Conservation (phyloP, 2,329 filamentous ascomycete genomes). For the Teratosphaeria pseudoeucalypti region DNA sequence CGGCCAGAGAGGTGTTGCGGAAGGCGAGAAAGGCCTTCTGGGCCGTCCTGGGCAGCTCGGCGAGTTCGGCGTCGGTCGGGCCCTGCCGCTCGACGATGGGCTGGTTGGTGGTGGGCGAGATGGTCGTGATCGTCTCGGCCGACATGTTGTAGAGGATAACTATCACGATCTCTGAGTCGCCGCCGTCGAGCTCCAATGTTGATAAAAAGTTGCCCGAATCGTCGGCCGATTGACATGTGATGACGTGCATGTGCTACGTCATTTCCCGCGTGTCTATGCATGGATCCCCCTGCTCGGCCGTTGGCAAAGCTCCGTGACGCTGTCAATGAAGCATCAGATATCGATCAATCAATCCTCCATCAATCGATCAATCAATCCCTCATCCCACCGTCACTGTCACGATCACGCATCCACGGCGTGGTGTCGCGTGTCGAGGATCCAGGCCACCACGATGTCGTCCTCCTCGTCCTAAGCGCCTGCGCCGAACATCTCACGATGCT, state of each 20-base stretch:
- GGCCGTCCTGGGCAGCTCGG: constrained; percentile 60
- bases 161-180: background rate
- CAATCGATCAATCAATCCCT: background rate
- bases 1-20: constrained; percentile 60
- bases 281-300: background rate
- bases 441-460: background rate
- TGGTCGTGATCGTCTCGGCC: constrained; percentile 57
- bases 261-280: background rate
- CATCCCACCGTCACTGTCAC: too few relatives aligned
- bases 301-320: background rate
- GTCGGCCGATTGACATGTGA: background rate
- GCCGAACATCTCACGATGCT: constrained; percentile 2
- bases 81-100: constrained; percentile 70
- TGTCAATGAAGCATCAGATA: background rate
- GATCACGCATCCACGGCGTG: background rate
- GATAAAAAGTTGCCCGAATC: background rate
- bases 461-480: background rate
- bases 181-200: background rate
- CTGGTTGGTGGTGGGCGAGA: constrained; percentile 84
- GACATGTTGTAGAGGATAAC: constrained; percentile 31
- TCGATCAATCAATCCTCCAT: background rate
- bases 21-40: constrained; percentile 67
- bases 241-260: background rate
- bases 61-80: constrained; percentile 58
- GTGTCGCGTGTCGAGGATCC: background rate